Evolutionary conservation across 208 protist genomes (phyloP), one percentile per base, ranked within the genome.

Genomic region (Trypanosoma lewisi): DNA sequence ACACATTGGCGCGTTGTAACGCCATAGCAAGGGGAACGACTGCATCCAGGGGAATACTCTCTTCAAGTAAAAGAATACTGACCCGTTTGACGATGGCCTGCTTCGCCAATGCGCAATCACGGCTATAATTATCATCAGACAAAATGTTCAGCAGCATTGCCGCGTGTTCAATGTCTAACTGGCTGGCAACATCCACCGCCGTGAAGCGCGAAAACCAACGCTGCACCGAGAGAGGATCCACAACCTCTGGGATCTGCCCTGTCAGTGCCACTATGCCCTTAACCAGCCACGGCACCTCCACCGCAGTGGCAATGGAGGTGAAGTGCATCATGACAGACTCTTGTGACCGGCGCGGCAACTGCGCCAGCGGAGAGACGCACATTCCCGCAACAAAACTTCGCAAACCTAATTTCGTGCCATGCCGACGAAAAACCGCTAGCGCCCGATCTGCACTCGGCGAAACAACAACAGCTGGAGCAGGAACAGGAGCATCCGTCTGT

Each of bases 171-270:
- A 77, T 25, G 57, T 82, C 69, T 17, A 94, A 60, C 27, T 75
- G 66, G 2, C 77, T 73, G 53, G 78, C 70, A 19, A 89, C 79
- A 62, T 90, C 83, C 21, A 58, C 47, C 5, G 79, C 78, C 12
- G 82, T 86, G 54, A 94, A 91, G 55, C 85, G 84, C 4, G 85
- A 88, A 67, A 85, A 84, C 81, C 80, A 88, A 9, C 62, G 67
- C 60, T 83, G 76, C 63, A 92, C 72, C 21, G 85, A 88, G 27
- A 94, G 57, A 21, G 75, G 60, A 75, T 94, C 85, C 27, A 85
- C 52, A 17, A 70, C 58, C 16, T 55, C 33, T 30, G 54, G 50
- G 37, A 72, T 67, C 53, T 72, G 55, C 36, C 57, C 67, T 31
- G 31, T 50, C 53, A 80, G 36, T 21, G 73, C 70, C 21, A 67